These are phyloP conservation scores for Acacia melanoxylon DNA, from an alignment of 306 rosid genomes.

Conservation along the genomic window DNA sequence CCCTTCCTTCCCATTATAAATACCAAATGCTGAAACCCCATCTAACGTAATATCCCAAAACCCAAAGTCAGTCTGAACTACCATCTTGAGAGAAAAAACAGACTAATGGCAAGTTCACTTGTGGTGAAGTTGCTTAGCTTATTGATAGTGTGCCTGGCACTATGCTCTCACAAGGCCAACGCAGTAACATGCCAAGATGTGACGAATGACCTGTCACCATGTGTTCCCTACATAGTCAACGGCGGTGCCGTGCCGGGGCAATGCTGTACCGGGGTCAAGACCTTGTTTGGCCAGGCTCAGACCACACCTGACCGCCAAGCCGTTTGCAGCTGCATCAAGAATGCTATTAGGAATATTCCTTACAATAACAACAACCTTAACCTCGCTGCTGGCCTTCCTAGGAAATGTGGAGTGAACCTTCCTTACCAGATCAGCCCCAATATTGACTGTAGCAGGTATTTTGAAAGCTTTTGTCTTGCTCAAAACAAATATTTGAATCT, in stretches of 20 bases:
- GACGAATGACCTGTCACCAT: conserved; percentile 31
- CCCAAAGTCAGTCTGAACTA: not conserved
- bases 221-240: conserved; percentile 35
- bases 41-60: not conserved
- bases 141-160: conserved; percentile 31
- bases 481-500: not conserved
- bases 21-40: not conserved
- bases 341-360: conserved; percentile 28
- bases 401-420: conserved; percentile 44
- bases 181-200: conserved; percentile 47
- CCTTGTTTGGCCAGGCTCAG: conserved; percentile 41
- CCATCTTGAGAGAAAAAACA: not conserved
- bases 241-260: conserved; percentile 11
- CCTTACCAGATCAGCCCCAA: conserved; percentile 71
- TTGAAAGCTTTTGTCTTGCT: not conserved
- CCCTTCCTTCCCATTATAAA: not conserved
- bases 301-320: conserved; percentile 52
- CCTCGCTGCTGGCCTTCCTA: conserved; percentile 50
- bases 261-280: conserved; percentile 56
- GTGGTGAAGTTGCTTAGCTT: conserved; percentile 23
- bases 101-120: conserved; percentile 36
- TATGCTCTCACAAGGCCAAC: conserved; percentile 30
- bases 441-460: conserved; percentile 51
- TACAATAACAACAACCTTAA: conserved; percentile 27
- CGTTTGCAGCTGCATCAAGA: conserved; percentile 58